Evolutionary conservation across 116 monocot species (phyloP).

Genomic region (Cymodocea nodosa): DNA sequence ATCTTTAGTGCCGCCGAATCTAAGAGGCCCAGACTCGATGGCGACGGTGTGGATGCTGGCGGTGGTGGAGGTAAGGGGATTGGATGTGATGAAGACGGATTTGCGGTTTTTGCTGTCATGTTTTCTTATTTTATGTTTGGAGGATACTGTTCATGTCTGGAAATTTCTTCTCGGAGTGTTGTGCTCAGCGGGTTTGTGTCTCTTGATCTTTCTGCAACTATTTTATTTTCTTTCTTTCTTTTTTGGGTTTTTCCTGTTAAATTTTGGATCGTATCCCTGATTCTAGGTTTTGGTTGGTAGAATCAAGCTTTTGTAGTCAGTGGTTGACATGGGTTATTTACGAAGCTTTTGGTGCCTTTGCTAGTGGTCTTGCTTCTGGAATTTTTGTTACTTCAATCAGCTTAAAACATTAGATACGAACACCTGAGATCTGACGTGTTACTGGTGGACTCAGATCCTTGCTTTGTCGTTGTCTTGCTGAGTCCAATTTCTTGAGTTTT

Average conservation of each 20-base stretch:
- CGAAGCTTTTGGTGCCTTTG: too few species aligned
- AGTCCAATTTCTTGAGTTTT: too few species aligned
- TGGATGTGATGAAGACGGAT: slow-evolving; percentile 1
- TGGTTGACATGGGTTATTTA: too few species aligned
- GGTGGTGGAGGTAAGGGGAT: slow-evolving; percentile 18
- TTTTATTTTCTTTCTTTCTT: neutral
- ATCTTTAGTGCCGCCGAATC: slow-evolving; percentile 75
- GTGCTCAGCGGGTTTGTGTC: too few species aligned
- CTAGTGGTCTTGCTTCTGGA: neutral
- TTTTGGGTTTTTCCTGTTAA: neutral
- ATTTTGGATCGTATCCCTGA: neutral
- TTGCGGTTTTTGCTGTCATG: neutral
- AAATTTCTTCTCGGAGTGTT: too few species aligned
- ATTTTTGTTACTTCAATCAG: too few species aligned
- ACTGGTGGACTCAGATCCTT: too few species aligned
- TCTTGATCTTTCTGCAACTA: too few species aligned
- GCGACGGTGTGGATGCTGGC: slow-evolving; percentile 16
- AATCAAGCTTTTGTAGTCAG: neutral
- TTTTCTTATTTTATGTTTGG: neutral
- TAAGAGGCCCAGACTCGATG: slow-evolving; percentile 73
- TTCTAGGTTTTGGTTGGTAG: neutral
- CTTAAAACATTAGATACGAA: too few species aligned
- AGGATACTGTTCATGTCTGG: neutral
- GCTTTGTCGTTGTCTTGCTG: too few species aligned
- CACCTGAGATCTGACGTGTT: too few species aligned